A percentile compares a stretch with the other conserved stretches of the same genome.
phyloP scores from a whole-genome alignment of 2,329 filamentous ascomycete genomes.

The Ascosphaera apis region DNA sequence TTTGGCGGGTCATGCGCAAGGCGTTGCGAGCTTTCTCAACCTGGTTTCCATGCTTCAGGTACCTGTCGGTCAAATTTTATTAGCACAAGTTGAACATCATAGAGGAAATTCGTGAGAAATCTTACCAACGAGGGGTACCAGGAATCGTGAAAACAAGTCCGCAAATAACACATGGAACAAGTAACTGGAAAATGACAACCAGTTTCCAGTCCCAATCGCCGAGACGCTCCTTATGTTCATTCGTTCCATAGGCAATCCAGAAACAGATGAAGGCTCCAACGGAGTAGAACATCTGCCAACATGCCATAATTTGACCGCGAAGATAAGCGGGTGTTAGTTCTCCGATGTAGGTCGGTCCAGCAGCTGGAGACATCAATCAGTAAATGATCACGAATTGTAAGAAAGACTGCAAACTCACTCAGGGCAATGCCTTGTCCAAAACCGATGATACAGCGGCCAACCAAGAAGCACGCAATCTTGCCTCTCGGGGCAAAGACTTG shows the following conservation, averaged over 20 bases:
- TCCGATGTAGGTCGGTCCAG: slow-evolving; percentile 48
- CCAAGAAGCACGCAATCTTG: slow-evolving; percentile 43
- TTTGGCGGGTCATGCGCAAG: slow-evolving; percentile 37
- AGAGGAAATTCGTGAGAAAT: neutral
- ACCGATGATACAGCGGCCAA: slow-evolving; percentile 44
- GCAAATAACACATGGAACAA: slow-evolving; percentile 42
- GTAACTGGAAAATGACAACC: slow-evolving; percentile 48
- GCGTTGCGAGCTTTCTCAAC: slow-evolving; percentile 36
- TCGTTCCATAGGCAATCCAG: slow-evolving; percentile 42
- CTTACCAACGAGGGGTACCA: slow-evolving; percentile 43
- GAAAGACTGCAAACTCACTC: slow-evolving; percentile 17
- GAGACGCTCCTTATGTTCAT: slow-evolving; percentile 29
- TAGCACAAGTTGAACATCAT: slow-evolving; percentile 1
- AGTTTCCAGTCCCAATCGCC: slow-evolving; percentile 54
- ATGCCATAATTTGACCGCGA: slow-evolving; percentile 43
- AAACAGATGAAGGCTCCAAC: slow-evolving; percentile 43
- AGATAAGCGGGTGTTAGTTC: slow-evolving; percentile 42
- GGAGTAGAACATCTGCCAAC: slow-evolving; percentile 46
- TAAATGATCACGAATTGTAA: neutral
- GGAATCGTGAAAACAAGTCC: slow-evolving; percentile 40
- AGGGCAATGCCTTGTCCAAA: slow-evolving; percentile 46
- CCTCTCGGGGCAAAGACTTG: slow-evolving; percentile 40
- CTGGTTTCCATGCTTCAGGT: slow-evolving; percentile 35
- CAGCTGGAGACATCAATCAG: slow-evolving; percentile 18
- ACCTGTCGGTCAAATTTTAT: slow-evolving; percentile 8